Conservation (phyloP, 306 rosid genomes). For the Citrullus mucosospermus region DNA sequence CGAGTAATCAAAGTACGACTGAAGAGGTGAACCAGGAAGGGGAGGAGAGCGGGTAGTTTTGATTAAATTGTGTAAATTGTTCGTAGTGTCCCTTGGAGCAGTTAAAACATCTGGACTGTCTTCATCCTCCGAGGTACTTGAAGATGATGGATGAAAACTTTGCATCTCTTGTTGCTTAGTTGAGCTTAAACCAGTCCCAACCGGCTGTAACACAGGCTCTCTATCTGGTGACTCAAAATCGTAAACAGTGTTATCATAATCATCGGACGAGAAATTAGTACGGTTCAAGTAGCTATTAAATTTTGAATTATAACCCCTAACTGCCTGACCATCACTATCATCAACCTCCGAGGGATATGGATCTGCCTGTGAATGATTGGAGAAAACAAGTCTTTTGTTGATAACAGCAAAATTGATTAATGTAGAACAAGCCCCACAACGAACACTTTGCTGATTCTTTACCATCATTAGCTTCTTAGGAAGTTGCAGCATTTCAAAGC, state of each 20-base stretch:
- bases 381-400: slow-evolving; percentile 51
- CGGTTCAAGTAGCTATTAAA: slow-evolving; percentile 29
- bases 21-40: slow-evolving; percentile 68
- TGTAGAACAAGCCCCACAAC: slow-evolving; percentile 74
- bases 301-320: slow-evolving; percentile 20
- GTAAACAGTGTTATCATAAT: slow-evolving; percentile 66
- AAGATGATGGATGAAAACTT: slow-evolving; percentile 63
- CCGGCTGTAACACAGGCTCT: slow-evolving; percentile 36
- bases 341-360: slow-evolving; percentile 18
- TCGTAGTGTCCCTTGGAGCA: slow-evolving; percentile 29
- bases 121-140: slow-evolving; percentile 62
- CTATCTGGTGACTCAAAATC: slow-evolving; percentile 76
- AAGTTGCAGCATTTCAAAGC: slow-evolving; percentile 77
- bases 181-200: slow-evolving; percentile 29
- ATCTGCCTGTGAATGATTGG: slow-evolving; percentile 28
- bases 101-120: slow-evolving; percentile 39
- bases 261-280: slow-evolving; percentile 75
- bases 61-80: slow-evolving; percentile 29
- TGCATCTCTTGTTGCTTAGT: slow-evolving; percentile 57
- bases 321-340: slow-evolving; percentile 24
- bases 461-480: slow-evolving; percentile 44
- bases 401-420: slow-evolving; percentile 37
- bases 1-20: slow-evolving; percentile 56
- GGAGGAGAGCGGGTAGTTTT: slow-evolving; percentile 38
- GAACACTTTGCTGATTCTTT: slow-evolving; percentile 48